Conservation (phyloP, 208 protist genomes). For the Trichomonas vaginalis region DNA sequence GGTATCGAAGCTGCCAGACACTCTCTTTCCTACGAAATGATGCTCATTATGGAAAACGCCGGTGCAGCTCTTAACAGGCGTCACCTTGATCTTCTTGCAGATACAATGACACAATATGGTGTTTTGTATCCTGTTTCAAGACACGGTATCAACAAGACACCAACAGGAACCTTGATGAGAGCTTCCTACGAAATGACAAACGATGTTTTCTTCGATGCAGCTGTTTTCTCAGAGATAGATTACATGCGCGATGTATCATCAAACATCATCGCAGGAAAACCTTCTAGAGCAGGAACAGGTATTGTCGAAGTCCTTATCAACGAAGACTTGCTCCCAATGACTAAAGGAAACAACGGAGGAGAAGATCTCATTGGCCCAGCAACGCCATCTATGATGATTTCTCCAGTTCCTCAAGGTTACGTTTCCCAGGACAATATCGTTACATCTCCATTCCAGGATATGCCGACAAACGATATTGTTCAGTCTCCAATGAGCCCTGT, state of each 20-base stretch:
- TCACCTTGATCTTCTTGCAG: slow-evolving; percentile 79
- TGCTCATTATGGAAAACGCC: slow-evolving; percentile 37
- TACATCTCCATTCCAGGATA: not conserved
- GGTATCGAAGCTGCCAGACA: slow-evolving; percentile 70
- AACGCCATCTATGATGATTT: not conserved
- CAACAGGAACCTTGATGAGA: slow-evolving; percentile 84
- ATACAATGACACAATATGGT: slow-evolving; percentile 93
- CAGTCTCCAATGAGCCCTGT: not conserved
- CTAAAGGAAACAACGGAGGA: not conserved
- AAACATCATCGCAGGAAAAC: slow-evolving; percentile 91
- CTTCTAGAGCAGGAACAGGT: slow-evolving; percentile 80
- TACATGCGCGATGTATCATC: slow-evolving; percentile 60
- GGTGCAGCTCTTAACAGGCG: slow-evolving; percentile 94
- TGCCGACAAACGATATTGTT: not conserved
- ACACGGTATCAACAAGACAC: slow-evolving; percentile 75
- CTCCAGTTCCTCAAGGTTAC: not conserved
- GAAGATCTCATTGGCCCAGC: not conserved
- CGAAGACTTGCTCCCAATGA: slow-evolving; percentile 54
- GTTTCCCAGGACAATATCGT: not conserved
- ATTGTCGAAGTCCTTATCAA: slow-evolving; percentile 82
- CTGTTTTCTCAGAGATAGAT: slow-evolving; percentile 78
- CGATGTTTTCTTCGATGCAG: slow-evolving; percentile 90
- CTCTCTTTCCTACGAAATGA: slow-evolving; percentile 46
- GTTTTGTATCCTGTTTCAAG: slow-evolving; percentile 68
- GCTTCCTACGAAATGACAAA: slow-evolving; percentile 98